A percentile compares a stretch with the other conserved stretches of the same genome.
Conservation (phyloP, 257 asterid species). For the Misopates orontium region DNA sequence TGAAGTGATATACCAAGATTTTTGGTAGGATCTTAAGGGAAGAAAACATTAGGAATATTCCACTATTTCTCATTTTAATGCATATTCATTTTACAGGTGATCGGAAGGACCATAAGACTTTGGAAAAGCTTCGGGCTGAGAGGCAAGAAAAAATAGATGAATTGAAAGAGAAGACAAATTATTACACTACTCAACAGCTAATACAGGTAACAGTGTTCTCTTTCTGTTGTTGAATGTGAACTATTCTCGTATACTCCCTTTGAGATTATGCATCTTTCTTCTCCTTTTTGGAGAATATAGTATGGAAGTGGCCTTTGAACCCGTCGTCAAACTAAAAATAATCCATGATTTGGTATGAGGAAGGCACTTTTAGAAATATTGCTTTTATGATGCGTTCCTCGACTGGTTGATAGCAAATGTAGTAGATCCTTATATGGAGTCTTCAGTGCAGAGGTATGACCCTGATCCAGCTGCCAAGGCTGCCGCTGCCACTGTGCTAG, state of each 20-base stretch:
- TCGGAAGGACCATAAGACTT: slow-evolving; percentile 67
- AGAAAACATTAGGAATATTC: slow-evolving; percentile 1
- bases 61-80: slow-evolving; percentile 4
- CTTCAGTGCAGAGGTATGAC: slow-evolving; percentile 63
- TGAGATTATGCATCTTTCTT: background rate
- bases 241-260: background rate
- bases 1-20: slow-evolving; percentile 4
- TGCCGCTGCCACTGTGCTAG: slow-evolving; percentile 74
- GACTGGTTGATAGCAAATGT: slow-evolving; percentile 12
- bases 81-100: slow-evolving; percentile 46
- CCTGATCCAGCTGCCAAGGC: slow-evolving; percentile 81
- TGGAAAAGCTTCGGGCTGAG: slow-evolving; percentile 80
- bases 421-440: slow-evolving; percentile 29
- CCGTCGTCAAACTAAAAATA: slow-evolving; percentile 1
- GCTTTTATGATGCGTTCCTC: background rate
- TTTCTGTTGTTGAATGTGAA: background rate
- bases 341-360: background rate
- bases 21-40: background rate
- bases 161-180: slow-evolving; percentile 88
- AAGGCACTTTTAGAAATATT: background rate
- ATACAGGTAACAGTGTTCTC: slow-evolving; percentile 62
- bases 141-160: slow-evolving; percentile 87
- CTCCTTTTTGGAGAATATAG: background rate
- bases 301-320: background rate
- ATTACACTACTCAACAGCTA: slow-evolving; percentile 80